Percentiles rank a stretch among this genome's conserved stretches.
Evolutionary conservation across 192 early-diverging fungal genomes (phyloP).

Genomic region (Helicostylum pulchrum): DNA sequence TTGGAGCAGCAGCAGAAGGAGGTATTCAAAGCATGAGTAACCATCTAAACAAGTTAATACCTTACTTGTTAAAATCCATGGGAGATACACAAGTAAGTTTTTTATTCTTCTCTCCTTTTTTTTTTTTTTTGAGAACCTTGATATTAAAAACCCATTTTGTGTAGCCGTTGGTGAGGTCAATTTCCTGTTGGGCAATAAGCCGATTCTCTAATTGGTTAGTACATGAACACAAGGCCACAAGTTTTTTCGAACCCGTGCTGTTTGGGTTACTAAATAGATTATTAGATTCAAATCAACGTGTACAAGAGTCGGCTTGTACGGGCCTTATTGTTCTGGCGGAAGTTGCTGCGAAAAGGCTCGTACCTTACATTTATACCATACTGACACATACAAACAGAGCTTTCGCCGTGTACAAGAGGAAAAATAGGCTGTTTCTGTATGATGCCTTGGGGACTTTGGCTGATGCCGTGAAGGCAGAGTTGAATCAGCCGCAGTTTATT

Average conservation of each 20-base stretch:
- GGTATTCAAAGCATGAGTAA: background rate
- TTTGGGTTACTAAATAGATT: conserved; percentile 68
- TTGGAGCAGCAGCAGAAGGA: conserved; percentile 96
- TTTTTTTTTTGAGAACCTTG: background rate
- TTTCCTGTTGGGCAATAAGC: conserved; percentile 96
- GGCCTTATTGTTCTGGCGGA: conserved; percentile 96
- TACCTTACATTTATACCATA: conserved; percentile 85
- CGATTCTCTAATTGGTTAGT: conserved; percentile 61
- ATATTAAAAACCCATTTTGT: background rate
- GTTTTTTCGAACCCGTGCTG: conserved; percentile 84
- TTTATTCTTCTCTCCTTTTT: background rate
- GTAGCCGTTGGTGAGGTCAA: conserved; percentile 36
- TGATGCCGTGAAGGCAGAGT: conserved; percentile 76
- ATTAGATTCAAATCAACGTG: conserved; percentile 92
- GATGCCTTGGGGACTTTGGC: conserved; percentile 95
- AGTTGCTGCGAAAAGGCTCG: conserved; percentile 70
- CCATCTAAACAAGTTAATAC: background rate
- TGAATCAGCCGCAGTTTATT: conserved; percentile 76
- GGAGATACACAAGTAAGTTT: background rate
- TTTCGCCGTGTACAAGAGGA: conserved; percentile 87
- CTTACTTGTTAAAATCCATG: background rate
- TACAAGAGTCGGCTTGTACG: conserved; percentile 94
- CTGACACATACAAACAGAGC: conserved; percentile 73
- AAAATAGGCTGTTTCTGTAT: conserved; percentile 92
- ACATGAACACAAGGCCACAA: conserved; percentile 9